Evolutionary conservation across 1,284 basidiomycete species (phyloP).

Genomic region (Meira nashicola): DNA sequence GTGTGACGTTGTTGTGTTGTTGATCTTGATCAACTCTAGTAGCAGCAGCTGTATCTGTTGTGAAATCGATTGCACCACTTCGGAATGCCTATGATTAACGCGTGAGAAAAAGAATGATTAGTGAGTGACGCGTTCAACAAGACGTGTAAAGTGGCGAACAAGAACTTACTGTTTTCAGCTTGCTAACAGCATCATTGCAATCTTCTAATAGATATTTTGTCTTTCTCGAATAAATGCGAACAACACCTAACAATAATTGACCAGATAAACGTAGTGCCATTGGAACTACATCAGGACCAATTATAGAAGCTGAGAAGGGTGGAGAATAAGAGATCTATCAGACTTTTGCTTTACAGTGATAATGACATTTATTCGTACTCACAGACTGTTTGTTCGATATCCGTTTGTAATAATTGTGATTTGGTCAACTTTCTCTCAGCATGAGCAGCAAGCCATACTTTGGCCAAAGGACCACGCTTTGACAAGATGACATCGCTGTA

Average conservation of each 20-base stretch:
- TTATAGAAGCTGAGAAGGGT: conserved; percentile 55
- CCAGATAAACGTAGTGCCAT: conserved; percentile 93
- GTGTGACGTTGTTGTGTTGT: conserved; percentile 72
- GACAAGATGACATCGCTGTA: conserved; percentile 88
- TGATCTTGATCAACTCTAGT: conserved; percentile 60
- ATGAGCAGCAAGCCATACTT: conserved; percentile 97
- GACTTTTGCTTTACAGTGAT: background rate
- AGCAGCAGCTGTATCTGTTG: conserved; percentile 91
- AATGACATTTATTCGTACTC: conserved; percentile 1
- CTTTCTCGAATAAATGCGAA: conserved; percentile 93
- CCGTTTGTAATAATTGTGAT: conserved; percentile 83
- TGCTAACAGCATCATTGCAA: conserved; percentile 89
- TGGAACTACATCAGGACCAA: conserved; percentile 70
- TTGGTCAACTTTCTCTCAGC: conserved; percentile 97
- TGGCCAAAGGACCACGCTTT: conserved; percentile 85
- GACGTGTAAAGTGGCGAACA: conserved; percentile 22
- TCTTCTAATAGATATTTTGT: conserved; percentile 96
- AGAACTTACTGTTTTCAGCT: conserved; percentile 77
- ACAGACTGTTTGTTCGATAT: conserved; percentile 86
- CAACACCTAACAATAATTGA: conserved; percentile 89
- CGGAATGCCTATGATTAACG: conserved; percentile 83
- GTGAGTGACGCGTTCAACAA: background rate
- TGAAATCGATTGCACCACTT: conserved; percentile 60
- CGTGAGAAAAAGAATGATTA: background rate
- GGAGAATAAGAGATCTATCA: background rate